Conservation (phyloP, 306 rosid genomes). For the Bauhinia variegata region DNA sequence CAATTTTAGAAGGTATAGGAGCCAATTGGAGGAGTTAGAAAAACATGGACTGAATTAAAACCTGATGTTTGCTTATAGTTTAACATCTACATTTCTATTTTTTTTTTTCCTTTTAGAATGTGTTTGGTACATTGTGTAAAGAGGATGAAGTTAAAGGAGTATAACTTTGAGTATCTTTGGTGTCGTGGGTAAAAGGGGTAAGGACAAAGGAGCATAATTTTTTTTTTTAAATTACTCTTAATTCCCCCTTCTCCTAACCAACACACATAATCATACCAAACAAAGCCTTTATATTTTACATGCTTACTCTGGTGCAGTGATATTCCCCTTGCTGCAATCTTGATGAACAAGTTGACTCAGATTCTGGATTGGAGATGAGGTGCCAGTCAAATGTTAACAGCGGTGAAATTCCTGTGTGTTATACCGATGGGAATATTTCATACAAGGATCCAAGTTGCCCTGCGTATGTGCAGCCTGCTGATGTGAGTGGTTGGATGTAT, state of each 20-base stretch:
- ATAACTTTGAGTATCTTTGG: too few species aligned
- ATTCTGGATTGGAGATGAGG: constrained; percentile 61
- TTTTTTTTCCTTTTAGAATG: too few species aligned
- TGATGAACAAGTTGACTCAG: constrained; percentile 48
- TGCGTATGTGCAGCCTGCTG: constrained; percentile 53
- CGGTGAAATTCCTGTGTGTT: constrained; percentile 45
- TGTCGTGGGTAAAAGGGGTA: too few species aligned
- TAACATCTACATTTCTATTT: too few species aligned
- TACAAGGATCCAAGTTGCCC: constrained; percentile 49
- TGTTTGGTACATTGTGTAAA: too few species aligned
- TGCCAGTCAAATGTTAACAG: constrained; percentile 60
- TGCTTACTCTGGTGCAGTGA: constrained; percentile 42
- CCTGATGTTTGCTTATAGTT: neutral
- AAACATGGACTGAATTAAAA: neutral
- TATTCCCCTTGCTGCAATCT: constrained; percentile 43
- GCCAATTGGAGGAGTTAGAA: neutral
- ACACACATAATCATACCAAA: too few species aligned
- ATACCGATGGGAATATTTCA: constrained; percentile 47
- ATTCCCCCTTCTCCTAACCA: too few species aligned
- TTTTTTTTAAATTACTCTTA: too few species aligned
- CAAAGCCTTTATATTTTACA: neutral
- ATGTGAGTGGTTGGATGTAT: constrained; percentile 95
- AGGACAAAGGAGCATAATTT: too few species aligned
- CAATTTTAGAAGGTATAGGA: neutral
- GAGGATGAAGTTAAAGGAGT: too few species aligned